These are phyloP conservation scores for Scedosporium minutisporum DNA, from an alignment of 2,329 filamentous ascomycete genomes.

Conservation along the genomic window DNA sequence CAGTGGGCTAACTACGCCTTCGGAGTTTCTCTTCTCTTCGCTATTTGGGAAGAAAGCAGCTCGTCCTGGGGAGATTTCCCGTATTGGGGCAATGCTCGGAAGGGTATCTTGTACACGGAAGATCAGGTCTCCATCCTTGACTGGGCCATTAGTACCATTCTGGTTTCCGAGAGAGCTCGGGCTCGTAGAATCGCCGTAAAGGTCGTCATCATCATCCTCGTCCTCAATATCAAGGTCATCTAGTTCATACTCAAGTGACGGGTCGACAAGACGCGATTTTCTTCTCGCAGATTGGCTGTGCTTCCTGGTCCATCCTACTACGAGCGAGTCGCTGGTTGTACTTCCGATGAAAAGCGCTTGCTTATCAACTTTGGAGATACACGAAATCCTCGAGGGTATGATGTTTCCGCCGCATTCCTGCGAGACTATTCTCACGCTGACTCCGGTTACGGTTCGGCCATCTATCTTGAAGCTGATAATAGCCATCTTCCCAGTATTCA, in stretches of 20 bases:
- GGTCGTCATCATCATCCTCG: conserved; percentile 52
- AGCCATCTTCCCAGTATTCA: conserved; percentile 64
- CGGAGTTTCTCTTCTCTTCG: conserved; percentile 32
- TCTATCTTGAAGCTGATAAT: conserved; percentile 78
- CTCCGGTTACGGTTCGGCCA: conserved; percentile 80
- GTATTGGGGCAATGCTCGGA: conserved; percentile 69
- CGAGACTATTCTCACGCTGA: conserved; percentile 60
- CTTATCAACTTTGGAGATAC: conserved; percentile 57
- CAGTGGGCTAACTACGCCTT: conserved; percentile 32
- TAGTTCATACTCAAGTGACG: conserved; percentile 38
- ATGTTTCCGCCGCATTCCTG: conserved; percentile 53
- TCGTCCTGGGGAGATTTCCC: conserved; percentile 61
- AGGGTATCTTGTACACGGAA: conserved; percentile 73
- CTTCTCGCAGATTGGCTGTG: conserved; percentile 51
- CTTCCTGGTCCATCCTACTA: conserved; percentile 71
- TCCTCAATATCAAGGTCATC: conserved; percentile 46
- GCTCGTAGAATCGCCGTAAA: conserved; percentile 37
- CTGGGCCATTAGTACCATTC: conserved; percentile 19
- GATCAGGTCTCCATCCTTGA: conserved; percentile 52
- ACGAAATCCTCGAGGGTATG: conserved; percentile 55
- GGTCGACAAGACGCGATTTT: conserved; percentile 51
- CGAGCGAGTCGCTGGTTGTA: conserved; percentile 68
- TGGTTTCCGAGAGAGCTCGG: conserved; percentile 25
- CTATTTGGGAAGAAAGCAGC: conserved; percentile 31
- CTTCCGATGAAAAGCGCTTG: conserved; percentile 76